Evolutionary conservation across 2,329 filamentous ascomycete genomes (phyloP).

Genomic region (Fusarium sororula): DNA sequence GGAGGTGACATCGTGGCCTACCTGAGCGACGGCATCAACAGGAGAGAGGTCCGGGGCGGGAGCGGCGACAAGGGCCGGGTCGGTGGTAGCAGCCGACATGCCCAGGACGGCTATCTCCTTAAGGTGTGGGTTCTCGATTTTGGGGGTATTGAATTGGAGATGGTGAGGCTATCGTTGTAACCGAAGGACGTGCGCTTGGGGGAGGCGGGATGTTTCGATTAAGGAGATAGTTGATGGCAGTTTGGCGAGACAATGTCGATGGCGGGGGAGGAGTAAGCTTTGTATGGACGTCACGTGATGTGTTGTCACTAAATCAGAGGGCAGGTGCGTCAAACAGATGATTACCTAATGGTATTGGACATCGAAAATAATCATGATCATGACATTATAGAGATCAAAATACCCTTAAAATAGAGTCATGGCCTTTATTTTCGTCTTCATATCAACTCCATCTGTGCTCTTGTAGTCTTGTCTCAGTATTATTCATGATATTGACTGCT

Average conservation of each 20-base stretch:
- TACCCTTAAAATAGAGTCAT: not conserved
- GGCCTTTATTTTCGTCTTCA: not conserved
- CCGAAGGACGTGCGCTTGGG: constrained; percentile 45
- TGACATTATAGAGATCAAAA: not conserved
- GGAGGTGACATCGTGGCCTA: constrained; percentile 29
- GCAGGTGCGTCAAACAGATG: not conserved
- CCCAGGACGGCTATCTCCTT: constrained; percentile 44
- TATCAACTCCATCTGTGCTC: not conserved
- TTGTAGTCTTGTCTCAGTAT: not conserved
- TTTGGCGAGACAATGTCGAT: constrained; percentile 42
- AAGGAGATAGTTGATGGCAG: constrained; percentile 43
- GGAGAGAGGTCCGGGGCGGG: constrained; percentile 45
- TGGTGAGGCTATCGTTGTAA: constrained; percentile 52
- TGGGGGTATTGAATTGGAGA: constrained; percentile 40
- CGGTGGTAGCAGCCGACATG: constrained; percentile 52
- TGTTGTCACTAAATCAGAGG: not conserved
- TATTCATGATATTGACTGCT: not conserved
- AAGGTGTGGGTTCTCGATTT: constrained; percentile 44
- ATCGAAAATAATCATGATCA: not conserved
- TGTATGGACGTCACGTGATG: constrained; percentile 28
- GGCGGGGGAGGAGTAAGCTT: constrained; percentile 42
- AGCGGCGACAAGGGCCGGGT: constrained; percentile 50
- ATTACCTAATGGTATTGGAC: not conserved
- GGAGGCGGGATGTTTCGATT: constrained; percentile 49
- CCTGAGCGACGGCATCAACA: constrained; percentile 33